Base-by-base conservation (phyloP, 106 monocot species). In the Dioscorea zingiberensis region DNA sequence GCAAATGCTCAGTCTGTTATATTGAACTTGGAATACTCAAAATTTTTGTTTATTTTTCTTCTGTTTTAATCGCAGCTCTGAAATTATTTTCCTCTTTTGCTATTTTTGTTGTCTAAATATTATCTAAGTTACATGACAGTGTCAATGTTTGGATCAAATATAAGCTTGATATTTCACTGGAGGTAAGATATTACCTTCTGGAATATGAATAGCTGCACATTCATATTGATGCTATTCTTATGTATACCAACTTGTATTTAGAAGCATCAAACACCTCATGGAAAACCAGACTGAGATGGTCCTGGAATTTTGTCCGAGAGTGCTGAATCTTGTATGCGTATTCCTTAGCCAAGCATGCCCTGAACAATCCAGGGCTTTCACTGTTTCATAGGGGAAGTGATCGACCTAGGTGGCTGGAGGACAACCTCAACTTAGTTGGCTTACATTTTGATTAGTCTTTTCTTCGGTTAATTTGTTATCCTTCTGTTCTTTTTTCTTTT, bases 131-230 rank as follows among this genome's bases (percentile, higher is more conserved):
- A 97, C 75, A 65, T 66, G 80, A 92, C 91, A 47, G 85, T 88
- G 2, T 97, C 97, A 44, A 88, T 97, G 92, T 97, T 97, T 71
- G 92, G 92, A 13, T 86, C 92, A 62, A 88, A 92, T 65, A 86
- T 97, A 29, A 85, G 83, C 54, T 79, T 81, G 65, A 79, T 71
- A 97, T 81, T 53, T 86, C 91, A 24, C 53, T 97, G 19, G 86
- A 97, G 62, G 97, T 97, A 85, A 85, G 71, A 71, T 22, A 18
- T 22, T 23, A n/a, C 38, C 4, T 38, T 38, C 3, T 38, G 4
- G 4, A 38, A 38, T 10, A 8, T 1, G 4, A 38, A 38, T 38
- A 38, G 38, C 4, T 38, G 9, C 22, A 58, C n/a, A n/a, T n/a
- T n/a, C n/a, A 38, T 61, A 61, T 16, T 32, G 28, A 23, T 29